Evolutionary conservation across 2,329 filamentous ascomycete genomes (phyloP).

Genomic region (Trichoderma lentiforme): DNA sequence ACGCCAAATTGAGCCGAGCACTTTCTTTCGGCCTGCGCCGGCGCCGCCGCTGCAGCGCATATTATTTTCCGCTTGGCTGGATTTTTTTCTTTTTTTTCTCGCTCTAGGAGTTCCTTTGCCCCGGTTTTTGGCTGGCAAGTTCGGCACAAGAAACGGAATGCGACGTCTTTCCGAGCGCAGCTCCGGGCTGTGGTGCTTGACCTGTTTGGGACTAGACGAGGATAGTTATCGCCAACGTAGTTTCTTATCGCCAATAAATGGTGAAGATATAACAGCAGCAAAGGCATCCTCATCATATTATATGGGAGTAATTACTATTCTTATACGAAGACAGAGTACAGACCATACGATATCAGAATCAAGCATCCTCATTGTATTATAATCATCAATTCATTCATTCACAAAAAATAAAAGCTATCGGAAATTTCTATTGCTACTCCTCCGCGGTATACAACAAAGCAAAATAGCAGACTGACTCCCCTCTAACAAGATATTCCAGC

Average conservation of each 20-base stretch:
- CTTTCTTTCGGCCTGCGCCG: conserved; percentile 12
- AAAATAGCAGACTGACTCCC: neutral
- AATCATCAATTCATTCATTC: conserved; percentile 1
- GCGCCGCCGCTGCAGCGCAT: neutral
- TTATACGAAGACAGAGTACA: too few species aligned
- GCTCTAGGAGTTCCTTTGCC: neutral
- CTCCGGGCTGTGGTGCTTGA: neutral
- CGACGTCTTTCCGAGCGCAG: conserved; percentile 24
- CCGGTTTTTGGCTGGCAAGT: neutral
- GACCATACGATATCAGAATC: neutral
- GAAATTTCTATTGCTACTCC: conserved; percentile 11
- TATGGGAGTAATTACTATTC: too few species aligned
- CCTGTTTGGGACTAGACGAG: neutral
- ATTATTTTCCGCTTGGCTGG: neutral
- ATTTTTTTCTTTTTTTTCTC: neutral
- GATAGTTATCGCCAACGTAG: neutral
- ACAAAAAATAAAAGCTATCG: neutral
- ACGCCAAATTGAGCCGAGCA: conserved; percentile 17
- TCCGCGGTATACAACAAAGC: neutral
- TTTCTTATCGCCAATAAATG: neutral
- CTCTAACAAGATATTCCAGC: neutral
- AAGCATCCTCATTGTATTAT: neutral
- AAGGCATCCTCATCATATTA: too few species aligned
- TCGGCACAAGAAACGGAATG: conserved; percentile 21
- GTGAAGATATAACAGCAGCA: neutral